Evolutionary conservation across 768 basidiomycete species (phyloP).

Genomic region (Coprinellus micaceus): DNA sequence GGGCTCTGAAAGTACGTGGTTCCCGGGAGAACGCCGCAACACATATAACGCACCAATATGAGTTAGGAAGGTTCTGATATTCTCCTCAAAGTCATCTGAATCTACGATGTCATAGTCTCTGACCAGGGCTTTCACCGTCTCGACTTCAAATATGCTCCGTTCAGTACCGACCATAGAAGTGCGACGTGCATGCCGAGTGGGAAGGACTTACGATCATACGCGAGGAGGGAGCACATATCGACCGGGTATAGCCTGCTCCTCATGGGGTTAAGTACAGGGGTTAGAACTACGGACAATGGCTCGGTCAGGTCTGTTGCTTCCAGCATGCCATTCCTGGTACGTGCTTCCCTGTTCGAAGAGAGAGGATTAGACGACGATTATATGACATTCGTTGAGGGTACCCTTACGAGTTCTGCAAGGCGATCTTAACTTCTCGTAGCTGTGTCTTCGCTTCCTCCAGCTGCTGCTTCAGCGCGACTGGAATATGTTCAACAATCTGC

Average conservation of each 20-base stretch:
- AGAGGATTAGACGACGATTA: not conserved
- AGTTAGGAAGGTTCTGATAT: conserved; percentile 53
- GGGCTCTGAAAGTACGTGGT: too few species aligned
- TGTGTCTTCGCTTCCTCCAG: conserved; percentile 26
- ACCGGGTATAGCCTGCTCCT: conserved; percentile 46
- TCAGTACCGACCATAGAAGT: not conserved
- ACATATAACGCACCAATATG: conserved; percentile 61
- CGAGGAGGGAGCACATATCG: conserved; percentile 46
- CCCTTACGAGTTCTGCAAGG: conserved; percentile 55
- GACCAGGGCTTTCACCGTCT: conserved; percentile 38
- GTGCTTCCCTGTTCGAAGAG: conserved; percentile 37
- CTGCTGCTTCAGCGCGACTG: conserved; percentile 40
- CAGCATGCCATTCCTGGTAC: conserved; percentile 44
- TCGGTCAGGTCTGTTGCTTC: conserved; percentile 40
- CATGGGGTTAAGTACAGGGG: conserved; percentile 44
- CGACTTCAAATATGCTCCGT: conserved; percentile 31
- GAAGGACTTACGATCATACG: conserved; percentile 46
- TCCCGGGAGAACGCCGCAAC: too few species aligned
- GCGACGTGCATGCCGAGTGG: not conserved
- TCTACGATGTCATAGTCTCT: conserved; percentile 47
- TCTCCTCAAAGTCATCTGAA: conserved; percentile 38
- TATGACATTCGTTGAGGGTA: not conserved
- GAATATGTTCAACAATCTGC: conserved; percentile 48
- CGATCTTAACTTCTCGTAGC: conserved; percentile 29
- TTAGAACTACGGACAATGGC: conserved; percentile 43